Evolutionary conservation across 331 rosid genomes (phyloP), one percentile per base, ranked within the genome.

Genomic region (Prunus yedoensis): DNA sequence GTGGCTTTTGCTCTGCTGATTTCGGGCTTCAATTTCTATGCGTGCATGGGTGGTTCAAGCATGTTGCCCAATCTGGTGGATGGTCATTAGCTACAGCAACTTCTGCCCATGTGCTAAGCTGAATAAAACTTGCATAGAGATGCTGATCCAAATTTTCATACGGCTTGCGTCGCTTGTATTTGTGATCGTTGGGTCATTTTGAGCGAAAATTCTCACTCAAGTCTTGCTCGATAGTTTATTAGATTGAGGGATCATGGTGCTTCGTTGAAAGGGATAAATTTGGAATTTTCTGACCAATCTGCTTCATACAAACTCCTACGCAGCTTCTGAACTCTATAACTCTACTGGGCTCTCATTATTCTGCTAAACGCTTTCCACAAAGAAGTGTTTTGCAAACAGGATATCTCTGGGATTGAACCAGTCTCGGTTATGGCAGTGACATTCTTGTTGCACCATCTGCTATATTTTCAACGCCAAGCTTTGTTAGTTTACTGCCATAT

Each of bases 21-120:
- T 59, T 68, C 59, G 27, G 30, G 66, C 41, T 43, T 51, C 16
- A 62, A 75, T 60, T 38, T 52, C 58, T 46, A 49, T 46, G 25
- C 78, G 35, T 76, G 81, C 78, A 83, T 79, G 78, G 74, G 41
- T 15, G 66, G 75, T 74, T 68, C 74, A 35, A 70, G 78, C 74
- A 18, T 79, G 84, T 56, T 76, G 78, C 80, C 65, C 17, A 65
- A 46, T 62, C 56, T 61, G 68, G 77, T 23, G 43, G 43, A 38
- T 54, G 12, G 41, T 50, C 56, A 23, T 23, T 49, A 10, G 56
- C 78, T 58, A 50, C 65, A 79, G 73, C 17, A 8, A 35, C 56
- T 30, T 30, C 10, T 56, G 51, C 49, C 28, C 49, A 1, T 74
- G 77, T 61, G 63, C 71, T 69, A 45, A 70, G 52, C 47, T 64